Base-by-base conservation (phyloP, 305 asterid genomes). In the Solanum aculeatissimum region DNA sequence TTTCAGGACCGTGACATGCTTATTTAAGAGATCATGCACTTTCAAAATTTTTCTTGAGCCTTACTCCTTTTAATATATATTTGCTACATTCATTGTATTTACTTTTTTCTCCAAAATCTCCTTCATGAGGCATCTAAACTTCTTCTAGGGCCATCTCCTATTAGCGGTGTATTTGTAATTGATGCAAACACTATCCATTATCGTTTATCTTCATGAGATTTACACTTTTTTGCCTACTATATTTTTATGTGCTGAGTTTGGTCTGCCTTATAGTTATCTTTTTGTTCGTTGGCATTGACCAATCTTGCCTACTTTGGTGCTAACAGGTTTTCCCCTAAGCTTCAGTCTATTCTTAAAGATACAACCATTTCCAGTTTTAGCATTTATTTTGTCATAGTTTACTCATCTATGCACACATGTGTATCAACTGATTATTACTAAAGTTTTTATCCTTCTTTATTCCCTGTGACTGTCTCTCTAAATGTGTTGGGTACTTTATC, bases 51-150 rank as follows among this genome's bases (percentile, higher is more conserved):
- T n/a, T n/a, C n/a, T n/a, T n/a, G n/a, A n/a, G n/a, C n/a, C n/a
- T n/a, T n/a, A n/a, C n/a, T n/a, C n/a, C n/a, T n/a, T n/a, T n/a
- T n/a, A n/a, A n/a, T n/a, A n/a, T n/a, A n/a, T n/a, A n/a, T n/a
- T n/a, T n/a, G n/a, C n/a, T n/a, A n/a, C n/a, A n/a, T n/a, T n/a
- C n/a, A n/a, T n/a, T n/a, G n/a, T n/a, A n/a, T n/a, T n/a, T n/a
- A n/a, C n/a, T n/a, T n/a, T n/a, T n/a, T n/a, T n/a, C n/a, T 60
- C 81, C 94, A 95, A 97, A 92, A 88, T 89, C 95, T 94, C 85
- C 98, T 98, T 72, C 98, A 96, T 87, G 98, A 96, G 90, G 94
- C 95, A 80, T 91, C 93, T 95, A 96, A 94, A 94, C 95, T 96
- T 89, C 97, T 95, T 90, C 98, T 97, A 47, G 98, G 94, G 85